phyloP scores from a whole-genome alignment of 257 asterid genomes.

The Solanum corneliomulleri region DNA sequence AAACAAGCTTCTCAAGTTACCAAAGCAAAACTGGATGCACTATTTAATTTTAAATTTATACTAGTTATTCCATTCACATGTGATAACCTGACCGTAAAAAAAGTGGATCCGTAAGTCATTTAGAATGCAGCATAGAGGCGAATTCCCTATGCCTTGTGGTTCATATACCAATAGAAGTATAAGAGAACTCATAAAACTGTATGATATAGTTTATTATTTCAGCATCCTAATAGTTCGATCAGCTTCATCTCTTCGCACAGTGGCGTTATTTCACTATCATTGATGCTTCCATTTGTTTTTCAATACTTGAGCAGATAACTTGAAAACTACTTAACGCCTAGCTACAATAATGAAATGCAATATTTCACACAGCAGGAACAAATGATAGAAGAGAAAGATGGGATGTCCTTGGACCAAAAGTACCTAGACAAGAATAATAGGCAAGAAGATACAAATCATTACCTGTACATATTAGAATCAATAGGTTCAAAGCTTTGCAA shows the following conservation, averaged over 20 bases:
- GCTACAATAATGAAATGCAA: background rate
- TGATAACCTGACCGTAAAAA: background rate
- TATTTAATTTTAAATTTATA: background rate
- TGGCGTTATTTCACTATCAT: background rate
- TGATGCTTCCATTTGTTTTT: background rate
- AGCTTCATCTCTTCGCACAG: background rate
- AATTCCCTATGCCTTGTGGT: background rate
- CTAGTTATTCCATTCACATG: background rate
- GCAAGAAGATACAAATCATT: background rate
- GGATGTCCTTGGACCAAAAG: background rate
- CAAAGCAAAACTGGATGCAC: background rate
- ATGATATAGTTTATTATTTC: background rate
- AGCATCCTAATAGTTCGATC: background rate
- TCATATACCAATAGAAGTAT: background rate
- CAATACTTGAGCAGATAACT: background rate
- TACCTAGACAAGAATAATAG: background rate
- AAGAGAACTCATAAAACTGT: background rate
- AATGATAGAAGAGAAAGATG: background rate
- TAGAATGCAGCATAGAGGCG: background rate
- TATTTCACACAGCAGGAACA: background rate
- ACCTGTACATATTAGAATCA: constrained; percentile 75
- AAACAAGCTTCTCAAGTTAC: background rate
- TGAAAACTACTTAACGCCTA: background rate
- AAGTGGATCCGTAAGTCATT: background rate
- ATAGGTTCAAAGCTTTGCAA: constrained; percentile 54